Percentiles rank a stretch among this genome's conserved stretches.
Conservation (phyloP, 2,329 filamentous ascomycete species). For the Colletotrichum tofieldiae region DNA sequence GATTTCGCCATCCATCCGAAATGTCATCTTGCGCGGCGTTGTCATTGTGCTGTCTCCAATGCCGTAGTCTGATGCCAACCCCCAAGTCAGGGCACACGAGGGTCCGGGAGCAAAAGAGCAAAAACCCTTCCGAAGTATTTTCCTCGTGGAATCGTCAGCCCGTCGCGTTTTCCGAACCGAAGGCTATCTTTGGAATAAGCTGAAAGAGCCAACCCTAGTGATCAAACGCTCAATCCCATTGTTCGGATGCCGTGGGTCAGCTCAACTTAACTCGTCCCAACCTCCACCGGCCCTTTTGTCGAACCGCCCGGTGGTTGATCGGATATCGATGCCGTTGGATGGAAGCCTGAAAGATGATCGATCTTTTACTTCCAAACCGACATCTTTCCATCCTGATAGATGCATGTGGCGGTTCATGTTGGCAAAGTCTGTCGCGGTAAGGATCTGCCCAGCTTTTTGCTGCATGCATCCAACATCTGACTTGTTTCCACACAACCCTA, state of each 20-base stretch:
- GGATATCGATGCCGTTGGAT: too few species aligned
- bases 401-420: neutral
- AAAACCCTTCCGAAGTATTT: neutral
- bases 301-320: neutral
- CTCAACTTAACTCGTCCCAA: neutral
- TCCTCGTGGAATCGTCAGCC: neutral
- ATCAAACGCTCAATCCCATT: neutral
- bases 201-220: neutral
- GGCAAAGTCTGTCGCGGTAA: neutral
- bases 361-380: too few species aligned
- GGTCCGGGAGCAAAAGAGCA: constrained; percentile 3
- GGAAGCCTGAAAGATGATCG: neutral
- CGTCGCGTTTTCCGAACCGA: neutral
- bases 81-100: neutral
- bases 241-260: constrained; percentile 6
- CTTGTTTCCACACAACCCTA: neutral
- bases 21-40: constrained; percentile 27
- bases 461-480: too few species aligned
- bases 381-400: neutral
- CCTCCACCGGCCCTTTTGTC: neutral
- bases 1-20: constrained; percentile 1
- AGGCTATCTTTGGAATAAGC: neutral
- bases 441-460: neutral
- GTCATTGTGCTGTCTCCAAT: constrained; percentile 6
- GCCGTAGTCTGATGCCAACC: constrained; percentile 10